Conservation (phyloP, 805 yeast genomes). For the Candida chilensis region DNA sequence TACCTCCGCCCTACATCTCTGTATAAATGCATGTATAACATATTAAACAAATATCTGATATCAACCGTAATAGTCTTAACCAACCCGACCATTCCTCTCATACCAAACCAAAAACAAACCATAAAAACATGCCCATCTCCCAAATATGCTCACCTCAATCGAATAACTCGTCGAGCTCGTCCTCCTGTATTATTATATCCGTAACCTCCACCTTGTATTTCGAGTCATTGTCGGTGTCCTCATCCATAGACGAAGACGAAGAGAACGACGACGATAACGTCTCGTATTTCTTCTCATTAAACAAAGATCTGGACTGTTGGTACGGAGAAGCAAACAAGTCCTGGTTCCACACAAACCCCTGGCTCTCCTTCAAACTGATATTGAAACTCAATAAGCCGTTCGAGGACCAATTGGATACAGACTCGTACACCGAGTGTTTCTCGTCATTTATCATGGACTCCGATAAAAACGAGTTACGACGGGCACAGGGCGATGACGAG, state of each 20-base stretch:
- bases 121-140: no score
- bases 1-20: no score
- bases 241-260: constrained; percentile 2
- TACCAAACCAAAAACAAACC: no score
- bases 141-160: constrained; percentile 1
- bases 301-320: constrained; percentile 40
- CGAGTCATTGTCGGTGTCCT: constrained; percentile 16
- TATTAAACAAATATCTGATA: no score
- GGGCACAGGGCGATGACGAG: constrained; percentile 44
- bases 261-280: constrained; percentile 3
- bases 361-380: constrained; percentile 49
- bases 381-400: constrained; percentile 12
- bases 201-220: constrained; percentile 28
- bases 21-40: no score
- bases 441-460: constrained; percentile 50
- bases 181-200: constrained; percentile 26
- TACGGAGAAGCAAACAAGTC: constrained; percentile 66
- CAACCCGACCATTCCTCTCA: no score
- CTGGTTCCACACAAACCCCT: constrained; percentile 72
- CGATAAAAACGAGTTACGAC: constrained; percentile 49
- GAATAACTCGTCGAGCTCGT: constrained; percentile 19
- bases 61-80: no score
- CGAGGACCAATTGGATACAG: constrained; percentile 11
- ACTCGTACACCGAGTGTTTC: constrained; percentile 43
- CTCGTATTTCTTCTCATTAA: constrained; percentile 17